Conservation (phyloP, 768 basidiomycete species). For the Saitozyma sp. region DNA sequence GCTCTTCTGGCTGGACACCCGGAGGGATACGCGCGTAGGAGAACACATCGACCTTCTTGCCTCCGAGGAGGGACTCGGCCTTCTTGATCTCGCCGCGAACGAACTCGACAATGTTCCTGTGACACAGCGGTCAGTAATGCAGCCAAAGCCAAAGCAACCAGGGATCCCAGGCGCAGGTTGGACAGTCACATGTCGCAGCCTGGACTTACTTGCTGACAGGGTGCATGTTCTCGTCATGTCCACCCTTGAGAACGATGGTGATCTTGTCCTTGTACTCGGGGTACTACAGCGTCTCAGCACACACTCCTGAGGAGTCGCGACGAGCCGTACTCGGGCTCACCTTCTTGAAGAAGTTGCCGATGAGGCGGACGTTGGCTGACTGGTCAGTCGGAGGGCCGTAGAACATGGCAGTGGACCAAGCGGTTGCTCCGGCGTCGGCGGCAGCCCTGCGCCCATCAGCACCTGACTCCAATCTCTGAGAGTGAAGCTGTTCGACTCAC, state of each 20-base stretch:
- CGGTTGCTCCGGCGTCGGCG: slow-evolving; percentile 46
- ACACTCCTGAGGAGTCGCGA: slow-evolving; percentile 21
- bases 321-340: slow-evolving; percentile 46
- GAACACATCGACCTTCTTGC: slow-evolving; percentile 66
- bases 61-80: slow-evolving; percentile 57
- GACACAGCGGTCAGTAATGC: neutral
- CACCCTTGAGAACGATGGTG: slow-evolving; percentile 60
- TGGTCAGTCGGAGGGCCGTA: slow-evolving; percentile 56
- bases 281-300: slow-evolving; percentile 18
- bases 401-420: slow-evolving; percentile 59
- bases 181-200: no score
- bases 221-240: slow-evolving; percentile 18
- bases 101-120: slow-evolving; percentile 50
- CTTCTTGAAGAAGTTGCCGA: slow-evolving; percentile 60
- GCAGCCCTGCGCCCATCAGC: slow-evolving; percentile 35
- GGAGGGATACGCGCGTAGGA: slow-evolving; percentile 50
- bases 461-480: neutral
- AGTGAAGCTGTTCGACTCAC: slow-evolving; percentile 39
- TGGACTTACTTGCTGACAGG: neutral
- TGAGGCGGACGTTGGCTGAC: slow-evolving; percentile 57
- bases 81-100: slow-evolving; percentile 59
- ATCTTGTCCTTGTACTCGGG: slow-evolving; percentile 56
- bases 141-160: no score
- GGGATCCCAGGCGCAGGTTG: no score
- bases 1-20: slow-evolving; percentile 58